phyloP scores from a whole-genome alignment of 352 stramenopile genomes.

The Elongisporangium anandrum region DNA sequence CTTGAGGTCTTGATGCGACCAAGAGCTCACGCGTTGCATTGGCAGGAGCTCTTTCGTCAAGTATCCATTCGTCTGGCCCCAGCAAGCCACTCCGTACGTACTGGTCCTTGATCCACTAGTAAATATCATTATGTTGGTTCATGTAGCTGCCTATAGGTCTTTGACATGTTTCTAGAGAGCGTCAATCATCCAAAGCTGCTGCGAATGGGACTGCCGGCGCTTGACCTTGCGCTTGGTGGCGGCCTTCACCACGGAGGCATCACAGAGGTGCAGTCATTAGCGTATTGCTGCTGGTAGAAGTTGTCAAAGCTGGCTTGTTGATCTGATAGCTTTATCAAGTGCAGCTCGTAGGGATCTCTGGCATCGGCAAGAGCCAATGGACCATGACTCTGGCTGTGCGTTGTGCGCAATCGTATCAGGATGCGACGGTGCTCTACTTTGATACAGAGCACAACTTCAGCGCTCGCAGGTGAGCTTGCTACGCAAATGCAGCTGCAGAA shows the following conservation, averaged over 20 bases:
- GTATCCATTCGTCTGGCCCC: slow-evolving; percentile 55
- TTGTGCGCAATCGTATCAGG: slow-evolving; percentile 60
- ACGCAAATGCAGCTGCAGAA: neutral
- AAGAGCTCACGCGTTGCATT: neutral
- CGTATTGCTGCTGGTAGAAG: neutral
- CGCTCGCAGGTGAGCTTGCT: slow-evolving; percentile 38
- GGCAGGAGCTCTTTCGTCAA: slow-evolving; percentile 46
- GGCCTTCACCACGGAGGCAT: slow-evolving; percentile 51
- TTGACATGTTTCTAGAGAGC: slow-evolving; percentile 76
- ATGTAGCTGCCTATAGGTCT: slow-evolving; percentile 26
- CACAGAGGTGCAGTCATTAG: slow-evolving; percentile 28
- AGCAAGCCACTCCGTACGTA: slow-evolving; percentile 27
- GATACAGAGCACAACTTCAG: slow-evolving; percentile 74
- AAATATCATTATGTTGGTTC: neutral
- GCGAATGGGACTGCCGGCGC: slow-evolving; percentile 47
- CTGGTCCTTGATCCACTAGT: neutral
- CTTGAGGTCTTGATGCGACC: neutral
- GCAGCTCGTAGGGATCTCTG: slow-evolving; percentile 64
- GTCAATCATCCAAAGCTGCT: slow-evolving; percentile 61
- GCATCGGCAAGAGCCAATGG: slow-evolving; percentile 73
- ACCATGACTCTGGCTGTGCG: slow-evolving; percentile 71
- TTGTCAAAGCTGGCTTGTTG: neutral
- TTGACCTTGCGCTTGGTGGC: slow-evolving; percentile 63
- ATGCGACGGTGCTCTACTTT: slow-evolving; percentile 57
- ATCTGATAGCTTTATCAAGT: slow-evolving; percentile 8